These are phyloP conservation scores for Fusarium avenaceum DNA, from an alignment of 2,329 filamentous ascomycete genomes.

Conservation along the genomic window DNA sequence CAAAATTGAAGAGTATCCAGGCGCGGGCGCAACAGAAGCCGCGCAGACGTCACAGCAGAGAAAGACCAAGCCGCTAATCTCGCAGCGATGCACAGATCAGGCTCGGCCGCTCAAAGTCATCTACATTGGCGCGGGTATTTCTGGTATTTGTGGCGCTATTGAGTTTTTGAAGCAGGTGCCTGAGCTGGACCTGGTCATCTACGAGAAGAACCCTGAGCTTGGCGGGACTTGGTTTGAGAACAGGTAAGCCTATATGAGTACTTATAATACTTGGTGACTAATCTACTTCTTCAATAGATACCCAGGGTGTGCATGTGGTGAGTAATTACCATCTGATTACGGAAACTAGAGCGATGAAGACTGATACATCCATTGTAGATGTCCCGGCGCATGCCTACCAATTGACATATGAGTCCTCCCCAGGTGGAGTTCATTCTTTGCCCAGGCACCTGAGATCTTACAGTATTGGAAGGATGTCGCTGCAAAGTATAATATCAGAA, in stretches of 20 bases:
- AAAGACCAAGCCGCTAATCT: neutral
- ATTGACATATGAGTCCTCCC: constrained; percentile 12
- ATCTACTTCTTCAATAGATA: neutral
- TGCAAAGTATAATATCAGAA: constrained; percentile 1
- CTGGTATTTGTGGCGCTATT: constrained; percentile 14
- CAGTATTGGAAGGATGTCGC: constrained; percentile 27
- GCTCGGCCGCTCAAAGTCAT: constrained; percentile 17
- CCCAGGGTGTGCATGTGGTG: constrained; percentile 20
- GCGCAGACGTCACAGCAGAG: neutral
- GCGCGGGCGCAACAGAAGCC: neutral
- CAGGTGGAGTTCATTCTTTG: constrained; percentile 21
- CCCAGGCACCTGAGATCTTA: constrained; percentile 16
- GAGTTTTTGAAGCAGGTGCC: constrained; percentile 21
- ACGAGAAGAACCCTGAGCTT: constrained; percentile 26
- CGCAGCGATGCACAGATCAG: constrained; percentile 15
- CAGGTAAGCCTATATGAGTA: accelerated
- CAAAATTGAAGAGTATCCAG: neutral
- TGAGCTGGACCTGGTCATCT: constrained; percentile 8
- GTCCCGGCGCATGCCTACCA: constrained; percentile 22
- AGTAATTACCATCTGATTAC: accelerated
- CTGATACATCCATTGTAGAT: neutral
- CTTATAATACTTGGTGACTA: accelerated
- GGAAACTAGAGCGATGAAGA: accelerated
- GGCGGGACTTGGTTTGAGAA: constrained; percentile 28
- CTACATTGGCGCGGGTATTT: constrained; percentile 16